These are phyloP conservation scores for Trichophaea hybrida DNA, from an alignment of 2,329 filamentous ascomycete species.

Conservation along the genomic window DNA sequence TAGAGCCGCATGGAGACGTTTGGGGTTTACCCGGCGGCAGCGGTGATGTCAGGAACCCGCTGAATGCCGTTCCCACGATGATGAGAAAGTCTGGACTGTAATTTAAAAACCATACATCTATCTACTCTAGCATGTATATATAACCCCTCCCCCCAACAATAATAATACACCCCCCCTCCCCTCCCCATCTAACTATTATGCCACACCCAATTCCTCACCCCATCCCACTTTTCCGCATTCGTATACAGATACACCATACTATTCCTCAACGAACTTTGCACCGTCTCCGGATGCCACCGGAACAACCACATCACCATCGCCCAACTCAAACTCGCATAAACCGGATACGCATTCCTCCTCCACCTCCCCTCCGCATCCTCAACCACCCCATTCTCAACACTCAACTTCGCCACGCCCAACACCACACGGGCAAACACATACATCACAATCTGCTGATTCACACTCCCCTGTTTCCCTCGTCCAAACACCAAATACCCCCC, in stretches of 20 bases:
- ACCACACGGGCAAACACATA: constrained; percentile 91
- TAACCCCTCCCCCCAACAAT: not conserved
- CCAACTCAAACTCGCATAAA: constrained; percentile 84
- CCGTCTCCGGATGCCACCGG: constrained; percentile 74
- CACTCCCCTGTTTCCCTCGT: constrained; percentile 54
- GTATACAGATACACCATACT: constrained; percentile 97
- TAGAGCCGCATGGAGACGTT: too few relatives aligned
- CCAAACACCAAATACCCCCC: constrained; percentile 93
- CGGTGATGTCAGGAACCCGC: not conserved
- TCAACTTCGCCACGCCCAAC: constrained; percentile 68
- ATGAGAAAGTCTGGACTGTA: too few relatives aligned
- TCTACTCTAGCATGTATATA: not conserved
- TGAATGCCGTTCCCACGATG: not conserved
- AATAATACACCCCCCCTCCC: not conserved
- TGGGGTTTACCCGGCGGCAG: not conserved
- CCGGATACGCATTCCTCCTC: constrained; percentile 65
- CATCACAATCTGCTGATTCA: constrained; percentile 94
- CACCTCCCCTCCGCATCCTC: constrained; percentile 10
- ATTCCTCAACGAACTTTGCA: constrained; percentile 79
- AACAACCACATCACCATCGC: constrained; percentile 92
- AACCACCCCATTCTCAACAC: constrained; percentile 42
- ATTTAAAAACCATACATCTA: not conserved
- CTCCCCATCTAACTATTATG: constrained; percentile 51
- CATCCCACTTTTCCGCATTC: constrained; percentile 81
- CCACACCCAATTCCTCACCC: constrained; percentile 66